Evolutionary conservation across 148 eudicot species (phyloP), one percentile per base, ranked within the genome.

Genomic region (Spergularia bocconei): DNA sequence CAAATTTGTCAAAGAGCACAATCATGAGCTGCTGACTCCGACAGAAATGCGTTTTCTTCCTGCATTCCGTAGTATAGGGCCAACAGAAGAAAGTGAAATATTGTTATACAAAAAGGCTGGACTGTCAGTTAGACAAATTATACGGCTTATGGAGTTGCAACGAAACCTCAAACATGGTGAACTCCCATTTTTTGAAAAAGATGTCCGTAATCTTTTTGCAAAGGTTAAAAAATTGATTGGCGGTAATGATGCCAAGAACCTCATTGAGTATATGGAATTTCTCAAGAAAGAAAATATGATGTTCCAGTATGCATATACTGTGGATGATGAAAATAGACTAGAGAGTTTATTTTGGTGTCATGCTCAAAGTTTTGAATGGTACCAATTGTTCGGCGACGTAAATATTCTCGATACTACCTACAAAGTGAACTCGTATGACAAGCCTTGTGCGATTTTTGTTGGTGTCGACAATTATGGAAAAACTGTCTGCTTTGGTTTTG

Each of bases 41-140:
- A 13, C 16, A 23, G 57, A 72, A 20, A 20, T 51, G 7, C 2
- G 61, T 23, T 65, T 78, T n/a, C 71, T 78, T 72, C 66, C 81
- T 21, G 41, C 50, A 21, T 72, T 67, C 50, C 39, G 66, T 25
- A 16, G 0, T 4, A 67, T 68, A 19, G 58, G 20, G 9, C 2
- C n/a, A 2, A 64, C 41, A 11, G 79, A 61, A 13, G 29, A 70
- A 52, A 62, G 29, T 16, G 13, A 38, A 38, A 67, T 61, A 68
- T 62, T 67, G 6, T 2, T 60, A 21, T 64, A 71, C n/a, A 73
- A 66, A 29, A 74, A 79, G 74, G 63, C 78, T 5, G 78, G 67
- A 0, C 57, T 79, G 36, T 60, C 75, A 50, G 23, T 69, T 47
- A 52, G 79, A 44, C 82, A 74, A 74, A 79, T 73, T 4, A 74